phyloP scores from a whole-genome alignment of 225 moss, liverwort and hornwort genomes.

The Rhytidiadelphus loreus region DNA sequence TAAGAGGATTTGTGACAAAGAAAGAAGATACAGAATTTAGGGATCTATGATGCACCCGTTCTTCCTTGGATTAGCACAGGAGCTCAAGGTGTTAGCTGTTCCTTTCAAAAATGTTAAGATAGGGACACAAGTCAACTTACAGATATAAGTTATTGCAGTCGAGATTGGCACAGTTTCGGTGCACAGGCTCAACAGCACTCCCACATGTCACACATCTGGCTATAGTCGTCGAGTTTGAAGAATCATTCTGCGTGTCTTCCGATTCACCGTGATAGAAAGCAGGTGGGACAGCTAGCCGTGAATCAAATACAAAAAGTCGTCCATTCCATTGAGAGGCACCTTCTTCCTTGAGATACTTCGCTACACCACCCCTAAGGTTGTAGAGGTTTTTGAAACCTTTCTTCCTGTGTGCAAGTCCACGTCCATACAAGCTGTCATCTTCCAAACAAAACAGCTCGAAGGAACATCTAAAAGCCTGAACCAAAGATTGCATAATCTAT shows the following conservation, averaged over 20 bases:
- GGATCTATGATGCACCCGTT: neutral
- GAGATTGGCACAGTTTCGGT: constrained; percentile 96
- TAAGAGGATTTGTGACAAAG: neutral
- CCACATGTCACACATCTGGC: constrained; percentile 70
- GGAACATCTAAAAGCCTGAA: neutral
- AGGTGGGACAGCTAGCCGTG: constrained; percentile 71
- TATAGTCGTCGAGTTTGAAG: constrained; percentile 5
- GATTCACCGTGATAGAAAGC: constrained; percentile 24
- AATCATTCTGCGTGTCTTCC: neutral
- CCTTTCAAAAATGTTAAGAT: neutral
- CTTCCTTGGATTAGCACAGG: neutral
- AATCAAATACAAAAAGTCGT: constrained; percentile 90
- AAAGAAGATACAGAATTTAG: neutral
- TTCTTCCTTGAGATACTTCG: constrained; percentile 92
- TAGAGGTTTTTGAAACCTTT: constrained; percentile 84
- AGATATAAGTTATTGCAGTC: constrained; percentile 89
- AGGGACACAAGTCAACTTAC: constrained; percentile 27
- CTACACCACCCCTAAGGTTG: constrained; percentile 81
- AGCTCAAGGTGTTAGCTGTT: neutral
- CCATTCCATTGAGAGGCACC: constrained; percentile 74
- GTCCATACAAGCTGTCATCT: neutral
- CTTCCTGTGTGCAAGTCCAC: constrained; percentile 23
- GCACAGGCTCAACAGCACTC: constrained; percentile 59
- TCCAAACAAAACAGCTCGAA: neutral
- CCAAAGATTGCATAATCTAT: neutral